Conservation (phyloP, 2,329 filamentous ascomycete genomes). For the Phoma sp. region DNA sequence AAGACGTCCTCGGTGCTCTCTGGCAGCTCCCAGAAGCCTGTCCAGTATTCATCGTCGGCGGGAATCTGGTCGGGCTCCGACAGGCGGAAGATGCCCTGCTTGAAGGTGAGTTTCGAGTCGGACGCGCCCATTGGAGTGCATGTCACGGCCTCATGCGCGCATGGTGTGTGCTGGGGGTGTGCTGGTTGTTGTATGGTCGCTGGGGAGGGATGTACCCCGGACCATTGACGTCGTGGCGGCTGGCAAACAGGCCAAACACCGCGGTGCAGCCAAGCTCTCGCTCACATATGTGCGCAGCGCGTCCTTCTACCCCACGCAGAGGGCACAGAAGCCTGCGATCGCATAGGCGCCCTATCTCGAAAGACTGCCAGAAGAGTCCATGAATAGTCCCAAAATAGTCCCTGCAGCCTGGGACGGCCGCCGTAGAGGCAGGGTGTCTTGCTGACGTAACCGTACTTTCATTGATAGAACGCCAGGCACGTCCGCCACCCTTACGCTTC, state of each 20-base stretch:
- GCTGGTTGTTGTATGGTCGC: constrained; percentile 3
- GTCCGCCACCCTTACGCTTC: constrained; percentile 8
- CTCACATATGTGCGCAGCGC: neutral
- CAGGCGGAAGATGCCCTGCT: constrained; percentile 95
- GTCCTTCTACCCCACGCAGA: neutral
- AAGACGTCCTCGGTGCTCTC: constrained; percentile 97
- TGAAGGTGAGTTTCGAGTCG: constrained; percentile 98
- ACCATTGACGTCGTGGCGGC: constrained; percentile 26
- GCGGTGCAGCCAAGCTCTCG: constrained; percentile 3
- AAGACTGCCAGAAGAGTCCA: neutral
- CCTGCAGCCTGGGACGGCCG: neutral
- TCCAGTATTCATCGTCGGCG: constrained; percentile 90
- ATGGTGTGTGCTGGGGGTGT: constrained; percentile 11
- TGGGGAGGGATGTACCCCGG: constrained; percentile 1
- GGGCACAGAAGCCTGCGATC: neutral
- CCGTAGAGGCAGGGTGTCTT: neutral
- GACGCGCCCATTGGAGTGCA: constrained; percentile 82
- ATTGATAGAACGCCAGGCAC: constrained; percentile 5
- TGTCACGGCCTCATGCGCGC: constrained; percentile 37
- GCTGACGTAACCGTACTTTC: constrained; percentile 12
- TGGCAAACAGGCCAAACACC: constrained; percentile 28
- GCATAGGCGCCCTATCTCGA: neutral
- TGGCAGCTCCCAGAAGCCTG: constrained; percentile 95
- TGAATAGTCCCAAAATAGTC: too few relatives aligned
- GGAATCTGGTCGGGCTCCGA: constrained; percentile 90